phyloP scores from a whole-genome alignment of 257 asterid species.

The Solanum appendiculatum region DNA sequence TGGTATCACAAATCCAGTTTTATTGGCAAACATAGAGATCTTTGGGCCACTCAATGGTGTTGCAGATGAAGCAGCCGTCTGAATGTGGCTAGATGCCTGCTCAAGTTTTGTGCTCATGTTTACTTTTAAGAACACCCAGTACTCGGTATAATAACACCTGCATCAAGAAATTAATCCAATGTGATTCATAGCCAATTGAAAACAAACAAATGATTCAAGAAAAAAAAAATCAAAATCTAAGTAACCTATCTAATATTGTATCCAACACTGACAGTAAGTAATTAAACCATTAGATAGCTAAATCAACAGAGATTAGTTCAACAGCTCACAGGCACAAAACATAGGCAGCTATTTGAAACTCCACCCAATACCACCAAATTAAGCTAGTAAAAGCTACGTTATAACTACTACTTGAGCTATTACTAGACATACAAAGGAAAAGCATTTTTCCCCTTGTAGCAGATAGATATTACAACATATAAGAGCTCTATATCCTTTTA shows the following conservation, averaged over 20 bases:
- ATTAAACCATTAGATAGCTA: not conserved
- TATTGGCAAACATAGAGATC: constrained; percentile 52
- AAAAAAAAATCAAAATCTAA: not conserved
- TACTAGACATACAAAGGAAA: not conserved
- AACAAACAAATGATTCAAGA: not conserved
- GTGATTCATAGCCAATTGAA: not conserved
- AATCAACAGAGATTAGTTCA: not conserved
- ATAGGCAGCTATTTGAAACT: not conserved
- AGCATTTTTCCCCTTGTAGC: not conserved
- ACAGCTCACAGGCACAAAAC: not conserved
- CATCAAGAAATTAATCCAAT: not conserved
- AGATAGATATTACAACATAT: not conserved
- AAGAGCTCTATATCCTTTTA: not conserved
- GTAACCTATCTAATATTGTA: not conserved
- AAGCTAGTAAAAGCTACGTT: not conserved
- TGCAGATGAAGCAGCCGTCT: constrained; percentile 34
- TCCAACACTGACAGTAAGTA: not conserved
- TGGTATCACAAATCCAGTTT: constrained; percentile 80
- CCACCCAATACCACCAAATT: not conserved
- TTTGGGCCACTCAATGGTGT: constrained; percentile 47
- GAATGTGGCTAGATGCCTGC: constrained; percentile 32
- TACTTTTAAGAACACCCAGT: constrained; percentile 13
- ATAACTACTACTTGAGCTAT: not conserved
- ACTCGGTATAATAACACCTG: not conserved
- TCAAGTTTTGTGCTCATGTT: constrained; percentile 57